These are phyloP conservation scores for Omphalotus guepiniiformis DNA, from an alignment of 768 basidiomycete species.

Conservation along the genomic window DNA sequence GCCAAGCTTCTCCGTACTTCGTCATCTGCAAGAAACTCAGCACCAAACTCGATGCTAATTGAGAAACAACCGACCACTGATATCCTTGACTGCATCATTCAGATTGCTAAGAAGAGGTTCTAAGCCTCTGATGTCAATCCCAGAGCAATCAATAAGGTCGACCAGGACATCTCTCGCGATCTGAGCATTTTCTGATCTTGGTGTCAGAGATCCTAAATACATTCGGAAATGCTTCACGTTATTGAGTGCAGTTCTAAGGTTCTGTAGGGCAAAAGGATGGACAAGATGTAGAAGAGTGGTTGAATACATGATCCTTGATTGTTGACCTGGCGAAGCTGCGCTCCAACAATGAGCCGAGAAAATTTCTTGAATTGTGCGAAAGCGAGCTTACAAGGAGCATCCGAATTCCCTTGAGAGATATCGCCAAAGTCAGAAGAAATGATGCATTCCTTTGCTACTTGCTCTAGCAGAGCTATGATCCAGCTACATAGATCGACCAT, in stretches of 20 bases:
- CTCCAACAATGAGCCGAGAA: not conserved
- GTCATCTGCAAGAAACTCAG: conserved; percentile 35
- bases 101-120: conserved; percentile 41
- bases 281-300: conserved; percentile 53
- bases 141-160: conserved; percentile 62
- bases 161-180: conserved; percentile 60
- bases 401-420: conserved; percentile 4
- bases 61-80: conserved; percentile 28
- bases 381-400: not conserved
- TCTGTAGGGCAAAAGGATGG: conserved; percentile 58
- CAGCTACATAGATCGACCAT: conserved; percentile 59
- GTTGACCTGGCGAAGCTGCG: not conserved
- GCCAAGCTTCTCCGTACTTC: conserved; percentile 51
- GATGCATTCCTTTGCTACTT: conserved; percentile 54
- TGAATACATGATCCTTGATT: conserved; percentile 21
- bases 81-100: conserved; percentile 25
- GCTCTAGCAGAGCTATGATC: conserved; percentile 58
- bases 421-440: conserved; percentile 25
- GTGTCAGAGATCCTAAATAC: conserved; percentile 46
- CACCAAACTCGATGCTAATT: conserved; percentile 6
- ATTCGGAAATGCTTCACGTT: conserved; percentile 59
- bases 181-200: conserved; percentile 57
- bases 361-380: not conserved
- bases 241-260: conserved; percentile 42
- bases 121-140: conserved; percentile 54